phyloP scores from a whole-genome alignment of 2,329 filamentous ascomycete species.

The Pleomassaria siparia region DNA sequence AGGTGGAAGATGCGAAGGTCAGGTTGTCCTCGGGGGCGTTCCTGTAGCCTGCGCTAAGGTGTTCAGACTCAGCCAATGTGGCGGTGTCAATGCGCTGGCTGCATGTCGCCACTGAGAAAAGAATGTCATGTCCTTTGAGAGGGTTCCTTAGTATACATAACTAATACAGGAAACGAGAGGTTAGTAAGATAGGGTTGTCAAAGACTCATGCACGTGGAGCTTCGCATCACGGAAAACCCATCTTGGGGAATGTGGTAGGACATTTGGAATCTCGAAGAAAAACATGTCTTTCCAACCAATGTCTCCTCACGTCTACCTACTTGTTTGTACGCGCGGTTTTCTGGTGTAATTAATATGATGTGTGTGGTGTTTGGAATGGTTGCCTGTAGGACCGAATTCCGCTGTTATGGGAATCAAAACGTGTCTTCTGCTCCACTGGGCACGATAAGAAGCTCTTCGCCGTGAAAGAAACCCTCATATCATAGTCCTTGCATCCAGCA shows the following conservation, averaged over 20 bases:
- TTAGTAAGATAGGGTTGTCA: not conserved
- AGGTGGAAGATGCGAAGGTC: not conserved
- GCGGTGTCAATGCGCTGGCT: not conserved
- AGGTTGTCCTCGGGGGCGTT: not conserved
- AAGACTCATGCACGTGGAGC: not conserved
- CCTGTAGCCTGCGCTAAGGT: not conserved
- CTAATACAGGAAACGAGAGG: not conserved
- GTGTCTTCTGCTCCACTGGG: conserved; percentile 30
- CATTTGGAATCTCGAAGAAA: no score
- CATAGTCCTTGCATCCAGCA: conserved; percentile 29
- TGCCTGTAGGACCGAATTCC: conserved; percentile 30
- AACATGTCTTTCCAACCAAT: no score
- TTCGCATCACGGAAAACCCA: no score
- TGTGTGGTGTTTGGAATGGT: conserved; percentile 10
- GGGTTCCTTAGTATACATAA: no score
- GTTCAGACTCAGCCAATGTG: not conserved
- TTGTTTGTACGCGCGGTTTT: not conserved
- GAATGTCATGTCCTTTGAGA: not conserved
- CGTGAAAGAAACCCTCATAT: conserved; percentile 14
- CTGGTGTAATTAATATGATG: not conserved
- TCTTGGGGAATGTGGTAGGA: no score
- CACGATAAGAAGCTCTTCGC: conserved; percentile 14
- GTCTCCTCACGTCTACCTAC: no score
- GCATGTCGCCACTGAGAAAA: not conserved
- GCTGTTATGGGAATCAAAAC: conserved; percentile 25